These are phyloP conservation scores for Hortaea werneckii DNA, from an alignment of 2,329 filamentous ascomycete species.

Conservation along the genomic window DNA sequence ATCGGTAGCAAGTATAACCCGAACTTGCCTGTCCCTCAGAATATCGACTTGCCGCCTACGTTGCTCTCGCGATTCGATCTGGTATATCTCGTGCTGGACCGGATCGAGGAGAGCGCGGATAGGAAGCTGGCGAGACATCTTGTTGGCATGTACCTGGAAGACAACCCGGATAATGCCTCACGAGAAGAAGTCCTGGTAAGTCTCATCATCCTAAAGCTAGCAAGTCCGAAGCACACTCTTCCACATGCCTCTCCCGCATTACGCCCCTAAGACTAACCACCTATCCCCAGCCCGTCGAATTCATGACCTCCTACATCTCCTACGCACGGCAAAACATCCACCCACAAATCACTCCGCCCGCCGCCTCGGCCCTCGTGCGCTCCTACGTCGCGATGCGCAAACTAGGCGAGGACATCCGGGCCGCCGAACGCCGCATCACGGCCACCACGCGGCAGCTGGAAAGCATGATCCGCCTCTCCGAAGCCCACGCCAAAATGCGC, in stretches of 20 bases:
- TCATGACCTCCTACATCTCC: constrained; percentile 92
- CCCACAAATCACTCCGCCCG: constrained; percentile 67
- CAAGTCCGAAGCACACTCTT: too few relatives aligned
- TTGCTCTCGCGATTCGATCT: constrained; percentile 92
- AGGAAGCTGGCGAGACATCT: constrained; percentile 83
- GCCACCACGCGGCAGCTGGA: constrained; percentile 94
- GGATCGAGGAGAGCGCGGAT: constrained; percentile 81
- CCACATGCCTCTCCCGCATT: too few relatives aligned
- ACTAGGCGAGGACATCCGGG: constrained; percentile 60
- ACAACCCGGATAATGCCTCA: constrained; percentile 77
- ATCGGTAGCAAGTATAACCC: constrained; percentile 98
- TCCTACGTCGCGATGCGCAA: constrained; percentile 93
- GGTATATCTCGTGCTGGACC: constrained; percentile 92
- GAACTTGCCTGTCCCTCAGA: constrained; percentile 89
- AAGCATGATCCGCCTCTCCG: constrained; percentile 92
- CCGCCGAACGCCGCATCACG: constrained; percentile 90
- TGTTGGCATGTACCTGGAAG: constrained; percentile 92
- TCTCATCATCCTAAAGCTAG: too few relatives aligned
- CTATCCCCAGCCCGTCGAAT: constrained; percentile 65
- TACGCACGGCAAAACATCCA: constrained; percentile 84
- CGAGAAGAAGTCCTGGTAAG: constrained; percentile 70
- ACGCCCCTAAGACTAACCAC: too few relatives aligned
- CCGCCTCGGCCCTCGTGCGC: constrained; percentile 72
- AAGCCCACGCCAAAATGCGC: constrained; percentile 97
- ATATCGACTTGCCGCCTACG: constrained; percentile 93